Conservation (phyloP, 768 basidiomycete species). For the Rhodotorula diobovata region DNA sequence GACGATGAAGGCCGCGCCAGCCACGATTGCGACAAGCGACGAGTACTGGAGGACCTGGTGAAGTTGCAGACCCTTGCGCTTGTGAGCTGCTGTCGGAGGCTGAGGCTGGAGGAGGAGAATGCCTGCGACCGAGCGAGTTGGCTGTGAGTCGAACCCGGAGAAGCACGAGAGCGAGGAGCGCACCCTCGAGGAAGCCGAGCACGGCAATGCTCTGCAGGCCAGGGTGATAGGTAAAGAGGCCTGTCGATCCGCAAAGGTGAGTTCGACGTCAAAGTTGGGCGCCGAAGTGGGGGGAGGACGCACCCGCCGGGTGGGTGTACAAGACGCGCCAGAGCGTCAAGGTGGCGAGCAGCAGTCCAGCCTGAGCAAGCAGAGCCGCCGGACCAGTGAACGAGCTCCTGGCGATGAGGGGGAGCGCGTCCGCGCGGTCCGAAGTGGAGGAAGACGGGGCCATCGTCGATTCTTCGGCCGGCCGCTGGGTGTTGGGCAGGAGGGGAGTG, state of each 20-base stretch:
- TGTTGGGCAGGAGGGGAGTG: too few relatives aligned
- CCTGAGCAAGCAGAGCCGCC: background rate
- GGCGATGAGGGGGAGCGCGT: background rate
- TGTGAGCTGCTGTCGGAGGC: slow-evolving; percentile 10
- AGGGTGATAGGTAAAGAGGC: slow-evolving; percentile 40
- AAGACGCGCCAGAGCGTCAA: slow-evolving; percentile 1
- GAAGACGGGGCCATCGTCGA: background rate
- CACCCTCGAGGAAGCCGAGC: slow-evolving; percentile 35
- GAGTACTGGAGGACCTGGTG: slow-evolving; percentile 38
- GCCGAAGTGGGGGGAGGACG: background rate
- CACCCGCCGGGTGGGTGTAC: slow-evolving; percentile 3
- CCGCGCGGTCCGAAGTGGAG: background rate
- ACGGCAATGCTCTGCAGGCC: slow-evolving; percentile 31
- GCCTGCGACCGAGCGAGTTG: background rate
- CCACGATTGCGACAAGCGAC: slow-evolving; percentile 21
- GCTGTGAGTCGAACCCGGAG: background rate
- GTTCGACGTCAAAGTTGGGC: too few relatives aligned
- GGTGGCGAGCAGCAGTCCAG: slow-evolving; percentile 6
- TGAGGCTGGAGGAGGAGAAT: slow-evolving; percentile 40
- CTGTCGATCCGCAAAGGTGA: background rate
- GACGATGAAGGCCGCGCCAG: slow-evolving; percentile 31
- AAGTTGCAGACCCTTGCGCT: slow-evolving; percentile 27
- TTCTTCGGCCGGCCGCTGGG: too few relatives aligned
- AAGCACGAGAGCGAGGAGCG: background rate
- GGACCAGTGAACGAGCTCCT: slow-evolving; percentile 1